Evolutionary conservation across 1,284 basidiomycete genomes (phyloP), one percentile per base, ranked within the genome.

Genomic region (Fereydounia khargensis): DNA sequence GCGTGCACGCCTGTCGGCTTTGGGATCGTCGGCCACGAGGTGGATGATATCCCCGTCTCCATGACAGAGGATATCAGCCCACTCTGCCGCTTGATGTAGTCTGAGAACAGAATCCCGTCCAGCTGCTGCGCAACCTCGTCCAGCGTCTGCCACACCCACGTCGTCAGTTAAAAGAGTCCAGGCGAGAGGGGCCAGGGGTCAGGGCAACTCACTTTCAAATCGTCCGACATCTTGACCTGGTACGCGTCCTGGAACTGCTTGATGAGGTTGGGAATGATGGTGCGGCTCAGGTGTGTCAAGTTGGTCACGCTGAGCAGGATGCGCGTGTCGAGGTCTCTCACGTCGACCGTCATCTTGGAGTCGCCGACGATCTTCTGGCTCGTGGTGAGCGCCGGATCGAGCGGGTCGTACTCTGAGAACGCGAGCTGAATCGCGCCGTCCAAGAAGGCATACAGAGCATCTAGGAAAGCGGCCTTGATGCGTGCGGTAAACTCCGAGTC

Each of bases 251-350:
- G 86, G 27, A 97, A 81, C 64, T 91, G 87, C 48, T 80, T 82
- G 42, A 91, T 81, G 82, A 97, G 85, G 49, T 80, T 82, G 0
- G 91, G 90, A 21, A 97, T 83, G 25, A 88, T 78, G 0, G 79
- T 79, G 39, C 81, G 80, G 42, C 83, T 84, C 18, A 98, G 81
- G 64, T 91, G 83, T 6, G 83, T 82, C 56, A 98, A 84, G 74
- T 97, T 96, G 9, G 90, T 90, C 17, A 97, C 82, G 30, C 94
- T 89, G 28, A 97, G 79, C 18, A 99, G 80, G 37, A 95, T 81
- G 34, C 94, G 85, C 16, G 83, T 87, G 71, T 96, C 89, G 9
- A 76, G 59, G 36, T 76, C 73, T 14, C 66, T 39, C 2, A 77
- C 63, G 39, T 77, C 71, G 30, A 76, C 62, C 24, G 70, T 63